These are phyloP conservation scores for Puccinia horiana DNA, from an alignment of 1,284 basidiomycete species.

Conservation along the genomic window DNA sequence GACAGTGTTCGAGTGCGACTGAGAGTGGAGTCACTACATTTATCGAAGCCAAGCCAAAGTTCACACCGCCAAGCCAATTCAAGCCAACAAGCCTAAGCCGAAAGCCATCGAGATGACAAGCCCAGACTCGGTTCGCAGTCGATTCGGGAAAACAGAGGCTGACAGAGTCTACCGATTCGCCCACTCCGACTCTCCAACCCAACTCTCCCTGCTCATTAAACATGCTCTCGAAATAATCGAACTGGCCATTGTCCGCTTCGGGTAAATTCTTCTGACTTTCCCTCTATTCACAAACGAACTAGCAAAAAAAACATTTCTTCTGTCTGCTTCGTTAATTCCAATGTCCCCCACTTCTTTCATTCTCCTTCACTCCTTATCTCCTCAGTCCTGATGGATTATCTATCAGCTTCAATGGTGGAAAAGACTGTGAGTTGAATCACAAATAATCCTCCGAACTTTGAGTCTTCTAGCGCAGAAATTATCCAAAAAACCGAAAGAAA, in stretches of 20 bases:
- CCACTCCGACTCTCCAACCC: background rate
- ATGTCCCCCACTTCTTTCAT: background rate
- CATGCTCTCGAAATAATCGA: conserved; percentile 39
- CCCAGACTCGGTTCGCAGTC: background rate
- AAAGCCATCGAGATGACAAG: too few relatives aligned
- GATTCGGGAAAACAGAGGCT: conserved; percentile 7
- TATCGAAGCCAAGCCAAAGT: too few relatives aligned
- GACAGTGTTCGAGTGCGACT: too few relatives aligned
- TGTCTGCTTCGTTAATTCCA: background rate
- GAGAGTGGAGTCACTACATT: too few relatives aligned
- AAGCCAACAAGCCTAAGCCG: too few relatives aligned
- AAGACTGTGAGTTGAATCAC: conserved; percentile 74
- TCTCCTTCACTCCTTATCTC: background rate
- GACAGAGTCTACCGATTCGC: conserved; percentile 22
- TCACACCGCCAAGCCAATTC: too few relatives aligned
- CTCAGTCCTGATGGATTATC: conserved; percentile 62
- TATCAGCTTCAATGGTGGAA: conserved; percentile 95
- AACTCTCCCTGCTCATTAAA: background rate
- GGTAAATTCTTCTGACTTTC: conserved; percentile 19
- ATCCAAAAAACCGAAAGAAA: background rate
- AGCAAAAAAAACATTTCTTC: too few relatives aligned
- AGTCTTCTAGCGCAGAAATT: background rate
- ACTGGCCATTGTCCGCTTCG: conserved; percentile 28
- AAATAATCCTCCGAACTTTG: background rate
- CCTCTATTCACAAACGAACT: too few relatives aligned